phyloP scores from a whole-genome alignment of 2,329 filamentous ascomycete species.

The Cercospora janseana region DNA sequence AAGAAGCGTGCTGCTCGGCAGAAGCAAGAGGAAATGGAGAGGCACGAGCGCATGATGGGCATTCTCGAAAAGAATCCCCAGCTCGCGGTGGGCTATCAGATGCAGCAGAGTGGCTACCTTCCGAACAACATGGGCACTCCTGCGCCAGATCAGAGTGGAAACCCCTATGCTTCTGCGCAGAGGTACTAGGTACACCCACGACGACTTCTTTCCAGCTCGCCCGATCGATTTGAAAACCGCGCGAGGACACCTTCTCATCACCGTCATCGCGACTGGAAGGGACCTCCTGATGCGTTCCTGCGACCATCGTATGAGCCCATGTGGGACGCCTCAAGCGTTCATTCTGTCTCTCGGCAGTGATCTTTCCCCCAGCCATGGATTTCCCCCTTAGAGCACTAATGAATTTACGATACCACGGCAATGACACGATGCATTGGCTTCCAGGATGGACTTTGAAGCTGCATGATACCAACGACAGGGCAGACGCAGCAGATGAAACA shows the following conservation, averaged over 20 bases:
- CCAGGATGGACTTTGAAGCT: constrained; percentile 12
- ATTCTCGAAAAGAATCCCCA: constrained; percentile 35
- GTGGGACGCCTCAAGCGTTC: constrained; percentile 2
- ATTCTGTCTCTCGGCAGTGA: background rate
- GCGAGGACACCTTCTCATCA: constrained; percentile 3
- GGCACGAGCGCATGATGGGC: constrained; percentile 40
- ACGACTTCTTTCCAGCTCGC: too few species aligned
- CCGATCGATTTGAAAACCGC: background rate
- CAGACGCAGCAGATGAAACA: constrained; percentile 11
- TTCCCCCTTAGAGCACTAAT: background rate
- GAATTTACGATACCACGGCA: constrained; percentile 14
- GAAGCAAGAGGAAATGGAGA: constrained; percentile 46
- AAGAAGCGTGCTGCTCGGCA: constrained; percentile 45
- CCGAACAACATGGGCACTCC: constrained; percentile 4
- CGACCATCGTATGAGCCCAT: constrained; percentile 1
- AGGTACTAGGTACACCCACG: constrained; percentile 20
- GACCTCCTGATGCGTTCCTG: background rate
- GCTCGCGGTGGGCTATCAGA: constrained; percentile 28
- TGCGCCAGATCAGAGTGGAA: constrained; percentile 35
- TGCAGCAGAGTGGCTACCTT: constrained; percentile 26
- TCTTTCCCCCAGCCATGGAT: background rate
- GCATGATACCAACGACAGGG: constrained; percentile 19
- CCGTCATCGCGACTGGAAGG: background rate
- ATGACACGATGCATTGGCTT: constrained; percentile 10
- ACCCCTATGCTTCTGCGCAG: constrained; percentile 34